phyloP scores from a whole-genome alignment of 805 yeast genomes.

The Wickerhamiella alocasiicola region DNA sequence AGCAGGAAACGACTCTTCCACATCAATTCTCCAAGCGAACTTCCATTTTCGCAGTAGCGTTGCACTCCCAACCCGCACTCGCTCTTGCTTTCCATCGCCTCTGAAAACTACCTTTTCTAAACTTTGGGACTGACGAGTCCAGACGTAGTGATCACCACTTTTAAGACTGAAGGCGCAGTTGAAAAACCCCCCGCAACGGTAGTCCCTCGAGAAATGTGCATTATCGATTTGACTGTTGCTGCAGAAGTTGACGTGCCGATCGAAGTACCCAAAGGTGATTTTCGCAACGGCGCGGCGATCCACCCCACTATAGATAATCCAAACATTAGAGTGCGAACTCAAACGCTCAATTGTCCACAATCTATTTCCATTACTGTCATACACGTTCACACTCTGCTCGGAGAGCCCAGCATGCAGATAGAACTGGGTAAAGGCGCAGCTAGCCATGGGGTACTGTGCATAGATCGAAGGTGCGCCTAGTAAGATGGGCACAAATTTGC shows the following conservation, averaged over 20 bases:
- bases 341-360: slow-evolving; percentile 41
- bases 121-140: slow-evolving; percentile 42
- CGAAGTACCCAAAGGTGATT: slow-evolving; percentile 31
- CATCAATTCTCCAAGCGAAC: slow-evolving; percentile 45
- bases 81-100: slow-evolving; percentile 43
- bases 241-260: slow-evolving; percentile 22
- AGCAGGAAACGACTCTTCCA: slow-evolving; percentile 39
- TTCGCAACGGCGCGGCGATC: slow-evolving; percentile 38
- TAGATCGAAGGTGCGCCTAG: background rate
- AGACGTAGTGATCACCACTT: slow-evolving; percentile 44
- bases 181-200: slow-evolving; percentile 6
- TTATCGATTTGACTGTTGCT: slow-evolving; percentile 34
- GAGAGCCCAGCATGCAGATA: slow-evolving; percentile 37
- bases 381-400: slow-evolving; percentile 37
- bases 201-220: slow-evolving; percentile 32
- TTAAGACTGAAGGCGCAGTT: slow-evolving; percentile 35
- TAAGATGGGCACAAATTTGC: background rate
- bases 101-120: slow-evolving; percentile 42
- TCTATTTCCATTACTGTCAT: slow-evolving; percentile 34
- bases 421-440: slow-evolving; percentile 14
- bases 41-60: slow-evolving; percentile 45
- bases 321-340: slow-evolving; percentile 36
- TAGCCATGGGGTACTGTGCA: background rate
- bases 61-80: slow-evolving; percentile 43
- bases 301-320: slow-evolving; percentile 39